phyloP scores from a whole-genome alignment of 2,329 filamentous ascomycete genomes.

The Sarocladium kiliense region DNA sequence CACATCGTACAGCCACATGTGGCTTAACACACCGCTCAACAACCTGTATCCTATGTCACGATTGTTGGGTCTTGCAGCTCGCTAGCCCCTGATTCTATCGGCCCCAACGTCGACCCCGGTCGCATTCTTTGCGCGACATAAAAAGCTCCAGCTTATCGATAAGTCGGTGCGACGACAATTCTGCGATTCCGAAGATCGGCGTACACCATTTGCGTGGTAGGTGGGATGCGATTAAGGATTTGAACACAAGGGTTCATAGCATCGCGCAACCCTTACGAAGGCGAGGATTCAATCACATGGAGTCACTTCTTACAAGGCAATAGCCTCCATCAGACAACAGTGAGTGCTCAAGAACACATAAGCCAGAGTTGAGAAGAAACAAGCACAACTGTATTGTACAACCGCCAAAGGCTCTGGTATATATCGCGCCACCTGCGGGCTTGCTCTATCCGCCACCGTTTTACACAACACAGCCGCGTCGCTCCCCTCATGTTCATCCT shows the following conservation, averaged over 20 bases:
- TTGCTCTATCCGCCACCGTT: constrained; percentile 5
- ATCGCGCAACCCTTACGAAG: too few species aligned
- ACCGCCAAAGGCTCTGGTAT: constrained; percentile 16
- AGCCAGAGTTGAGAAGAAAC: constrained; percentile 7
- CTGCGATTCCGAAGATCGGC: not conserved
- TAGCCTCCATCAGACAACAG: too few species aligned
- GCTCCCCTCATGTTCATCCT: not conserved
- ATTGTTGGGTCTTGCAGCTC: constrained; percentile 1
- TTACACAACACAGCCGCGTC: constrained; percentile 8
- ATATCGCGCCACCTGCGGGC: constrained; percentile 15
- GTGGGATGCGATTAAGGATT: too few species aligned
- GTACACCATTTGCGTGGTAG: not conserved
- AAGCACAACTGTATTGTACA: constrained; percentile 16
- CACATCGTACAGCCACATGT: not conserved
- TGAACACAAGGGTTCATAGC: too few species aligned
- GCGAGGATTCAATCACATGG: too few species aligned
- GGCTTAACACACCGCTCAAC: not conserved
- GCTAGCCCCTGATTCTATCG: not conserved
- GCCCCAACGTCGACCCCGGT: not conserved
- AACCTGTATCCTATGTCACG: not conserved
- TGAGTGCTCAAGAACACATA: not conserved
- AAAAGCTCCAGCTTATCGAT: not conserved
- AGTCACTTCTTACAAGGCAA: too few species aligned
- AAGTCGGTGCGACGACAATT: not conserved
- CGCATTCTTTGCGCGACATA: not conserved